These are phyloP conservation scores for Backusella westeae DNA, from an alignment of 192 early-diverging fungal genomes.

Conservation along the genomic window DNA sequence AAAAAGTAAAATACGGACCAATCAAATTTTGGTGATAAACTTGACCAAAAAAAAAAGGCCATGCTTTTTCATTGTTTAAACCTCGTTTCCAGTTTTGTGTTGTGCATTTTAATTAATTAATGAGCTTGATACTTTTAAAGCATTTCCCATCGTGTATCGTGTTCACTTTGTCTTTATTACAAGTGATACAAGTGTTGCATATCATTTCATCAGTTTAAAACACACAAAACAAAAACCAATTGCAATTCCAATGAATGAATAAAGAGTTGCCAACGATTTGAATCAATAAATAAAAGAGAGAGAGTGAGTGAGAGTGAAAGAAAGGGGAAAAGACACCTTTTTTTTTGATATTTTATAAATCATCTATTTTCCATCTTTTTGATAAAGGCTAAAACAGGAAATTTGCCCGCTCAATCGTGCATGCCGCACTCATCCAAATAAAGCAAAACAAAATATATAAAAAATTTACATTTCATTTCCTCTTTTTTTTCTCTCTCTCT, in stretches of 20 bases:
- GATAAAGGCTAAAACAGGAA: not conserved
- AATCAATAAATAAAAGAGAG: not conserved
- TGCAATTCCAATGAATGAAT: not conserved
- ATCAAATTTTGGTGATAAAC: not conserved
- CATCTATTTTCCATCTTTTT: not conserved
- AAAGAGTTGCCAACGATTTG: not conserved
- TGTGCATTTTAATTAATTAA: not conserved
- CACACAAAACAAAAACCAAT: not conserved
- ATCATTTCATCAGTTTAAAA: not conserved
- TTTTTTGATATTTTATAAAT: not conserved
- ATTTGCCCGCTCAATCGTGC: not conserved
- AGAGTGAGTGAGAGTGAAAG: not conserved
- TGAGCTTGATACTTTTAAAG: not conserved
- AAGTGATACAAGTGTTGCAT: not conserved
- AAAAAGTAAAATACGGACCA: not conserved
- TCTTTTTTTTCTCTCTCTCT: not conserved
- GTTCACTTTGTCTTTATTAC: not conserved
- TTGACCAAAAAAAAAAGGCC: not conserved
- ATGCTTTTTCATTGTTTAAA: not conserved
- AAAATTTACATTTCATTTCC: not conserved
- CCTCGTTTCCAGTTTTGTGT: not conserved
- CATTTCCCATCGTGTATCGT: not conserved
- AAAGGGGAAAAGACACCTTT: not conserved
- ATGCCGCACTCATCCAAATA: not conserved
- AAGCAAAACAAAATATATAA: not conserved